These are phyloP conservation scores for Stachybotrys echinatus DNA, from an alignment of 2,329 filamentous ascomycete species.

Conservation along the genomic window DNA sequence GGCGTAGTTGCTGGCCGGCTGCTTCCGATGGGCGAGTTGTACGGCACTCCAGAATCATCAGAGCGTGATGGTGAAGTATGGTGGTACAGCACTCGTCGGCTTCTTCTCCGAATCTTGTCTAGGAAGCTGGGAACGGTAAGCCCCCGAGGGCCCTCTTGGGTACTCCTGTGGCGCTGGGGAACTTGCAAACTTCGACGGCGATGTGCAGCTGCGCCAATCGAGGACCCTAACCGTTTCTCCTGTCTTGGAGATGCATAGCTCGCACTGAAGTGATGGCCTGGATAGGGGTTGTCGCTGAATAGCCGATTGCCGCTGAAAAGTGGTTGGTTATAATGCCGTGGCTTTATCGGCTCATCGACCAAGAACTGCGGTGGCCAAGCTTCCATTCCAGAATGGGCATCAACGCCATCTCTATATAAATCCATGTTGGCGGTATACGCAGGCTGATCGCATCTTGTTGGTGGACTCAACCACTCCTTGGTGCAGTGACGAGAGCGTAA, in stretches of 20 bases:
- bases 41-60: neutral
- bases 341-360: constrained; percentile 8
- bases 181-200: constrained; percentile 18
- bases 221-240: constrained; percentile 13
- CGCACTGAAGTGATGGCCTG: constrained; percentile 1
- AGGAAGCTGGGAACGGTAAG: constrained; percentile 18
- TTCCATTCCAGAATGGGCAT: constrained; percentile 18
- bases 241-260: neutral
- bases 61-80: constrained; percentile 12
- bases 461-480: constrained; percentile 23
- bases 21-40: constrained; percentile 2
- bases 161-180: constrained; percentile 1
- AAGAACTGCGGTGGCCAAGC: constrained; percentile 3
- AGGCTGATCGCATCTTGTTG: constrained; percentile 5
- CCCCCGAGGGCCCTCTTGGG: constrained; percentile 4
- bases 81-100: constrained; percentile 16
- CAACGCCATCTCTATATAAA: constrained; percentile 22
- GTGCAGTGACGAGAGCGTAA: constrained; percentile 25
- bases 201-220: constrained; percentile 16
- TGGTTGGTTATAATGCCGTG: constrained; percentile 8
- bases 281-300: constrained; percentile 8
- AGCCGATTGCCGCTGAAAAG: constrained; percentile 16
- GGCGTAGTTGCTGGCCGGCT: neutral
- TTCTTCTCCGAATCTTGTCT: constrained; percentile 19
- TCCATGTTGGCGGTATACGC: constrained; percentile 9